Conservation (phyloP, 2,329 filamentous ascomycete species). For the Pyrenochaeta sp. region DNA sequence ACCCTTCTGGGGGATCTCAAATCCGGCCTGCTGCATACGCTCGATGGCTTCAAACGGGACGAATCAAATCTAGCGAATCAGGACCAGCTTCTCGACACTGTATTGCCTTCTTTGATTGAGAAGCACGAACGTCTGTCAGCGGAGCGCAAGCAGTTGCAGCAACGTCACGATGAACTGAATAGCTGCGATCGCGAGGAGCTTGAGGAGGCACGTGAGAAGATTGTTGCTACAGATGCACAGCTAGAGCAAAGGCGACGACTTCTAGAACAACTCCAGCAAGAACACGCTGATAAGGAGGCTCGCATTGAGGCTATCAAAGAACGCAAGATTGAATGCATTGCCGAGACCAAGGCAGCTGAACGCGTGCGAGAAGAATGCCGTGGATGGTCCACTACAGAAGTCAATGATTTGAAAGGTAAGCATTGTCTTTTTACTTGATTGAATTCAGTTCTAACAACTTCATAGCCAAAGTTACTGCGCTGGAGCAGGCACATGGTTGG, state of each 20-base stretch:
- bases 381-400: constrained; percentile 86
- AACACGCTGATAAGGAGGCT: constrained; percentile 72
- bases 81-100: constrained; percentile 70
- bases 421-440: background rate
- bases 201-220: constrained; percentile 71
- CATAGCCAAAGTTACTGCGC: background rate
- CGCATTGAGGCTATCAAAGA: constrained; percentile 68
- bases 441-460: constrained; percentile 11
- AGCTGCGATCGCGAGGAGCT: constrained; percentile 84
- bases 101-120: constrained; percentile 70
- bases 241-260: constrained; percentile 73
- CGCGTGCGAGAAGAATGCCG: constrained; percentile 85
- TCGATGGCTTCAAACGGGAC: constrained; percentile 78
- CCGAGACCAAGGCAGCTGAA: constrained; percentile 83
- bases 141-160: constrained; percentile 73
- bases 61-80: constrained; percentile 71
- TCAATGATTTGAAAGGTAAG: constrained; percentile 78
- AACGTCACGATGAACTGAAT: constrained; percentile 75
- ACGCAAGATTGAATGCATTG: constrained; percentile 72
- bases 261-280: constrained; percentile 70
- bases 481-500: constrained; percentile 76
- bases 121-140: constrained; percentile 67
- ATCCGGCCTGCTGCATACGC: constrained; percentile 77
- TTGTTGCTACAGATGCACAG: constrained; percentile 70
- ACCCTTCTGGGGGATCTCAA: constrained; percentile 84